A percentile compares a stretch with the other conserved stretches of the same genome.
Evolutionary conservation across 768 basidiomycete genomes (phyloP).

Genomic region (Pleurotus eryngii): DNA sequence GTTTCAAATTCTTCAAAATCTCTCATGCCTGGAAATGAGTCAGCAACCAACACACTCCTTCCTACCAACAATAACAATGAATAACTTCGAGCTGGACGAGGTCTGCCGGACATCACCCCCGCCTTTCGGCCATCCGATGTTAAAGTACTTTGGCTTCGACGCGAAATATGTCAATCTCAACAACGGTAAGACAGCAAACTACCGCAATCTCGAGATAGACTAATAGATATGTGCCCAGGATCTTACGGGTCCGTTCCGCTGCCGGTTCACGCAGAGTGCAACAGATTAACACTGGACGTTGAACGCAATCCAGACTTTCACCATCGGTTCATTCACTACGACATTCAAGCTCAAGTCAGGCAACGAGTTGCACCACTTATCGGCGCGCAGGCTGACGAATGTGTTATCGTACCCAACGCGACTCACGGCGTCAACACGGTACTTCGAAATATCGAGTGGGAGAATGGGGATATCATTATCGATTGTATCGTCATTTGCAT

Average conservation of each 20-base stretch:
- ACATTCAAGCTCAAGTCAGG: constrained; percentile 33
- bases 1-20: too few species aligned
- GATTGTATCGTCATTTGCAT: constrained; percentile 31
- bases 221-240: constrained; percentile 30
- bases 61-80: neutral
- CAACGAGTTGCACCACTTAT: constrained; percentile 46
- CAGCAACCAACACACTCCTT: neutral
- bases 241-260: constrained; percentile 40
- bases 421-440: constrained; percentile 60
- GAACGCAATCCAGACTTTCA: constrained; percentile 54
- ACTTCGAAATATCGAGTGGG: constrained; percentile 59
- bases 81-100: constrained; percentile 1
- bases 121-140: constrained; percentile 42
- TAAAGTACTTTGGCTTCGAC: constrained; percentile 44
- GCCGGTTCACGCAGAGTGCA: constrained; percentile 40
- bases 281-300: constrained; percentile 28
- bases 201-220: constrained; percentile 14
- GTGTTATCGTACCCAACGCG: constrained; percentile 53
- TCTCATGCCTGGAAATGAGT: neutral
- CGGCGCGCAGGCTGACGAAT: constrained; percentile 40
- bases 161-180: constrained; percentile 37
- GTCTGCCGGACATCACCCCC: constrained; percentile 20
- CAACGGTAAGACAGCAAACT: constrained; percentile 32
- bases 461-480: constrained; percentile 60
- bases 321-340: constrained; percentile 28